phyloP scores from a whole-genome alignment of 768 basidiomycete genomes.

The Stropharia rugosoannulata region DNA sequence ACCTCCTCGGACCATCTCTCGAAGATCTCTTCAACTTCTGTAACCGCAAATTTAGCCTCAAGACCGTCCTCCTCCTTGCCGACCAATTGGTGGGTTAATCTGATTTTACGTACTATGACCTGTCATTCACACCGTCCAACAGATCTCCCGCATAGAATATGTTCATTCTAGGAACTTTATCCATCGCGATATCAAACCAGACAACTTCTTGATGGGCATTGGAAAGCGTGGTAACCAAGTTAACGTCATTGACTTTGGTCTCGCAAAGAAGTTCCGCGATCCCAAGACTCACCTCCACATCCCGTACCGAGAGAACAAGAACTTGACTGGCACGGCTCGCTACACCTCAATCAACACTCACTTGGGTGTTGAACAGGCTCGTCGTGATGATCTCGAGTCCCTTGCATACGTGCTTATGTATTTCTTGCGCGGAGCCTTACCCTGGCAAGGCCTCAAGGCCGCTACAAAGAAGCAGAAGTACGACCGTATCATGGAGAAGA shows the following conservation, averaged over 20 bases:
- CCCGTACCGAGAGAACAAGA: conserved; percentile 99
- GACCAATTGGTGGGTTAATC: conserved; percentile 81
- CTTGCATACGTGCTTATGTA: conserved; percentile 99
- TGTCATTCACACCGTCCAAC: conserved; percentile 22
- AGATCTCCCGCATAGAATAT: conserved; percentile 99
- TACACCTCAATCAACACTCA: conserved; percentile 99
- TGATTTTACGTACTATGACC: conserved; percentile 12
- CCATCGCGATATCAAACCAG: conserved; percentile 98
- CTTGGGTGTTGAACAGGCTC: conserved; percentile 96
- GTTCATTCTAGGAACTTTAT: conserved; percentile 99
- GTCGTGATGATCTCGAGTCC: conserved; percentile 97
- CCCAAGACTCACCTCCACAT: conserved; percentile 99
- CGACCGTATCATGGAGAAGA: conserved; percentile 99
- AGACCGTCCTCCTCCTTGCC: conserved; percentile 94
- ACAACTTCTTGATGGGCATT: conserved; percentile 99
- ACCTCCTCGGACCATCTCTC: conserved; percentile 89
- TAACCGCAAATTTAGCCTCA: conserved; percentile 96
- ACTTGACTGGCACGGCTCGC: conserved; percentile 96
- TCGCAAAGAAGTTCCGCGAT: conserved; percentile 99
- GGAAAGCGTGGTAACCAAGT: conserved; percentile 99
- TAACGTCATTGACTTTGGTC: conserved; percentile 97
- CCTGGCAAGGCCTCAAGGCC: conserved; percentile 99
- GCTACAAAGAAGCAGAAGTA: conserved; percentile 99
- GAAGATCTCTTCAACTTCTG: conserved; percentile 94
- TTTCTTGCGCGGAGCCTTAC: conserved; percentile 96